Base-by-base conservation (phyloP, 306 rosid genomes). In the Sechiopsis laciniata region DNA sequence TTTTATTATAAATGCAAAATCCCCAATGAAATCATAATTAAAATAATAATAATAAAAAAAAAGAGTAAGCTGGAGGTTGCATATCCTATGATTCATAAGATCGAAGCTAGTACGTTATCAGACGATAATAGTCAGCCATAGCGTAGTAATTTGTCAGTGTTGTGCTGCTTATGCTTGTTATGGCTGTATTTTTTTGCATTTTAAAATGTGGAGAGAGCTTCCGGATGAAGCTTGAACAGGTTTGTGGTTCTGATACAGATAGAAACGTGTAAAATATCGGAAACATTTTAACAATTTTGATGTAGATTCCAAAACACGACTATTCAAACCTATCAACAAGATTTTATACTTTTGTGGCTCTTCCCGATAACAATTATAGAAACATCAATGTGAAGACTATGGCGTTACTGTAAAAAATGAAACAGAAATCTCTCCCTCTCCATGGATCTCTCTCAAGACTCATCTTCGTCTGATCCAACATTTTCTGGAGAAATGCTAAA, bases 401-500 rank as follows among this genome's bases (percentile, higher is more conserved):
- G 15, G 59, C 40, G 22, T 50, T 24, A 50, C 13, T 19, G 46
- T 51, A 53, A 51, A 8, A 26, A 64, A 51, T 70, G 54, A 51
- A 48, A 69, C 57, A 51, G 3, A 69, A 69, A 51, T 26, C 37
- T 50, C 45, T 51, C 59, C 58, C 57, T 22, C 55, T 2, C 73
- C 56, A 35, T 1, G 24, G 55, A 19, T 19, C 32, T 66, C 35
- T 14, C 74, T 70, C 59, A 51, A 15, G 74, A 6, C 22, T 70
- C 60, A 4, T 70, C 74, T 51, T 51, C 59, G 20, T 51, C 74
- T 70, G 60, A 70, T 51, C 74, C 59, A 50, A 70, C 22, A 70
- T 24, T 70, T 9, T 10, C 42, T 16, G 59, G 90, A 72, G 95
- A 86, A 75, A 87, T 79, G 83, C 91, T 79, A 66, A 66, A 88